Evolutionary conservation across 1,284 basidiomycete species (phyloP).

Genomic region (Apiotrichum porosum): DNA sequence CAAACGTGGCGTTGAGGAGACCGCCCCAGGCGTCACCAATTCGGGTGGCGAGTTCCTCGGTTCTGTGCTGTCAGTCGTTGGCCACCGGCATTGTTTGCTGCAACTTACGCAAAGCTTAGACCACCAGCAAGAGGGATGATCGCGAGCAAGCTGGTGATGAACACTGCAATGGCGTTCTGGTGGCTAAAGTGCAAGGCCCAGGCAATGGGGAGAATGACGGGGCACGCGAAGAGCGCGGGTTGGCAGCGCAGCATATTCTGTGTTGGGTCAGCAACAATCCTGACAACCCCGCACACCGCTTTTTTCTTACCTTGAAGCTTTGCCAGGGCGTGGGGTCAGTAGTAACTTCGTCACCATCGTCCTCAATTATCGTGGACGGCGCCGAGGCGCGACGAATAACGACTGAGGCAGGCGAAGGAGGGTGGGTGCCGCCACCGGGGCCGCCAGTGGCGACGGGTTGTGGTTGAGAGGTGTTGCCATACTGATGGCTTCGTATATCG

Average conservation of each 20-base stretch:
- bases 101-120: constrained; percentile 46
- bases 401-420: not conserved
- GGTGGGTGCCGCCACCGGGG: not conserved
- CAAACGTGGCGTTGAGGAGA: constrained; percentile 51
- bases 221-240: constrained; percentile 27
- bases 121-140: constrained; percentile 51
- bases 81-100: not conserved
- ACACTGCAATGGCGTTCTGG: constrained; percentile 59
- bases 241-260: constrained; percentile 37
- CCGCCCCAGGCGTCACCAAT: constrained; percentile 51
- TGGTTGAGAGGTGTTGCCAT: constrained; percentile 1
- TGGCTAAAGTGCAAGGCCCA: constrained; percentile 67
- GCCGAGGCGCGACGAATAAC: not conserved
- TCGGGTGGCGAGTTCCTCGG: constrained; percentile 51
- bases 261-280: not conserved
- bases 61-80: constrained; percentile 25
- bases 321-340: constrained; percentile 9
- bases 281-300: too few species aligned
- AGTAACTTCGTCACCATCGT: not conserved
- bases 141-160: constrained; percentile 62
- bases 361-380: not conserved
- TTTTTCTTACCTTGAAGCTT: constrained; percentile 8
- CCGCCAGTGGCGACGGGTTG: not conserved
- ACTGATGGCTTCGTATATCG: constrained; percentile 20
- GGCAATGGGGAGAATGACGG: constrained; percentile 56